These are phyloP conservation scores for Diaporthe eres DNA, from an alignment of 2,329 filamentous ascomycete genomes.

Conservation along the genomic window DNA sequence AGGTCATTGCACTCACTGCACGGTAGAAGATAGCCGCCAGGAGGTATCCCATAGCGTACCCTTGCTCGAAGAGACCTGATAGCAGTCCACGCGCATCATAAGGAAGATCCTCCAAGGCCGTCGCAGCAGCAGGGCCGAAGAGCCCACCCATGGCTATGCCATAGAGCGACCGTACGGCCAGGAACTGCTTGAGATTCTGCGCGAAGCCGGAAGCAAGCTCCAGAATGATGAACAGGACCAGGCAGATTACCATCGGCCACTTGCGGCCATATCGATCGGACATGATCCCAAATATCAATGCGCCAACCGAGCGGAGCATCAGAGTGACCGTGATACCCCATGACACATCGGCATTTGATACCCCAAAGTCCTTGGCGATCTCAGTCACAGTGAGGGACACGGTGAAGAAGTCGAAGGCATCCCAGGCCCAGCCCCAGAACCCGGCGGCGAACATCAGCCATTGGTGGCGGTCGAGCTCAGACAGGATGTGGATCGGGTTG, in stretches of 20 bases:
- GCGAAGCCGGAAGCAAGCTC: constrained; percentile 70
- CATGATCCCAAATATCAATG: constrained; percentile 47
- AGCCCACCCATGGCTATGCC: constrained; percentile 87
- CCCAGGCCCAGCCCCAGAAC: constrained; percentile 51
- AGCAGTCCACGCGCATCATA: constrained; percentile 78
- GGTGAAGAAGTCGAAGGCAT: constrained; percentile 61
- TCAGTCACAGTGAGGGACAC: constrained; percentile 57
- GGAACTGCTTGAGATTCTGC: constrained; percentile 76
- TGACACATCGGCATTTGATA: constrained; percentile 54
- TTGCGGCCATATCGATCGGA: constrained; percentile 50
- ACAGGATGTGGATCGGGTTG: constrained; percentile 7
- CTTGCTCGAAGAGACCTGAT: constrained; percentile 82
- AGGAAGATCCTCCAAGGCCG: constrained; percentile 82
- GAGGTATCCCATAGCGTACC: constrained; percentile 77
- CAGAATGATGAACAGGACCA: constrained; percentile 21
- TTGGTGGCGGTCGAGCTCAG: constrained; percentile 22
- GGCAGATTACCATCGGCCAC: constrained; percentile 32
- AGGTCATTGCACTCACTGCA: constrained; percentile 52
- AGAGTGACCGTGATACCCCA: constrained; percentile 58
- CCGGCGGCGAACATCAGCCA: constrained; percentile 28
- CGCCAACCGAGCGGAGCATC: constrained; percentile 52
- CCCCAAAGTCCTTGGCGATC: constrained; percentile 54
- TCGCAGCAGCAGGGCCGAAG: constrained; percentile 84
- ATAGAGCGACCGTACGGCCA: constrained; percentile 82
- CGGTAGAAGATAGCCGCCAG: constrained; percentile 70